A percentile compares a stretch with the other conserved stretches of the same genome.
Evolutionary conservation across 768 basidiomycete genomes (phyloP).

Genomic region (Suillus weaverae): DNA sequence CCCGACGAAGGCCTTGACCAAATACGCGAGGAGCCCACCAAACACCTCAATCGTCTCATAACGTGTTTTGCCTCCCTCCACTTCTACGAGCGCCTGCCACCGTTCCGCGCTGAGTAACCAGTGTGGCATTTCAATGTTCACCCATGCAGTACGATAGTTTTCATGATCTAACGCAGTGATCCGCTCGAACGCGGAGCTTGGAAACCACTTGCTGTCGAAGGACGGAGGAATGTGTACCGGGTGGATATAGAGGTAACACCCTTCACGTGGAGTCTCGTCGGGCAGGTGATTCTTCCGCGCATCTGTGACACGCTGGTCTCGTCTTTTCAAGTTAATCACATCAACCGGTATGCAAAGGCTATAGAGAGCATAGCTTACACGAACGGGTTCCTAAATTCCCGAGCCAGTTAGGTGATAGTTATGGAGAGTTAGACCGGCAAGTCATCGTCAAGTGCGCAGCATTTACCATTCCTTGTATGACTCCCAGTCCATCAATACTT

Average conservation of each 20-base stretch:
- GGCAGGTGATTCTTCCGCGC: slow-evolving; percentile 39
- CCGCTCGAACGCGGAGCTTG: slow-evolving; percentile 41
- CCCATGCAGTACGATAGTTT: slow-evolving; percentile 60
- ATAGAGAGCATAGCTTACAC: slow-evolving; percentile 41
- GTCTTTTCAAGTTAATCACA: slow-evolving; percentile 34
- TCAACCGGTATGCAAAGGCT: slow-evolving; percentile 6
- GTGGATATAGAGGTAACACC: slow-evolving; percentile 46
- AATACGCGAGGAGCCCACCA: slow-evolving; percentile 52
- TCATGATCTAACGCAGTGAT: slow-evolving; percentile 55
- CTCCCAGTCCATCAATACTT: slow-evolving; percentile 56
- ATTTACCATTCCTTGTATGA: slow-evolving; percentile 64
- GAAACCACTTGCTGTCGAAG: slow-evolving; percentile 39
- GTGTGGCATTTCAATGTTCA: slow-evolving; percentile 36
- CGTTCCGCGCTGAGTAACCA: slow-evolving; percentile 57
- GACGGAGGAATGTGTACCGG: slow-evolving; percentile 64
- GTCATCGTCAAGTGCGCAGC: neutral
- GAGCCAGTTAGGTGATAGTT: slow-evolving; percentile 5
- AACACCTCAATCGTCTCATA: slow-evolving; percentile 71
- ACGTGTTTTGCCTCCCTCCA: slow-evolving; percentile 50
- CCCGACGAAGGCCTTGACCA: slow-evolving; percentile 47
- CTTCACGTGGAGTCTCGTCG: slow-evolving; percentile 48
- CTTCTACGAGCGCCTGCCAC: slow-evolving; percentile 59
- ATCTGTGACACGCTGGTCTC: slow-evolving; percentile 48
- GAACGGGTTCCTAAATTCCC: slow-evolving; percentile 60
- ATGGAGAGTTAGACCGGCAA: slow-evolving; percentile 3